Evolutionary conservation across 139 green algal genomes (phyloP), one percentile per base, ranked within the genome.

Genomic region (Chlorella sorokiniana): DNA sequence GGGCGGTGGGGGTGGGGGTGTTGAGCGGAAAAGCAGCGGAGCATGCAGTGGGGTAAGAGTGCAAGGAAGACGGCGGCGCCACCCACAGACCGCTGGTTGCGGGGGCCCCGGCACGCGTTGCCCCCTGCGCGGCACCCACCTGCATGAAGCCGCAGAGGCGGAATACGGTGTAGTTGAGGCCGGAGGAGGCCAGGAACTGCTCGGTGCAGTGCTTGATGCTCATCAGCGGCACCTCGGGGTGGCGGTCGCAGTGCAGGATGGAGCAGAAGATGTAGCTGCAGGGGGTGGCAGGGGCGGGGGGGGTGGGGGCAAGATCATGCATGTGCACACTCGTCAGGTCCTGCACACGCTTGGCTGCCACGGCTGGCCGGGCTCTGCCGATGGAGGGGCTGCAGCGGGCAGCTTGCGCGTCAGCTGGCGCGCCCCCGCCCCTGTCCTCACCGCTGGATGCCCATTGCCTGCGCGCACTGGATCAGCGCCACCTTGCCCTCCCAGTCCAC

Each of bases 401-500:
- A n/a, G n/a, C n/a, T n/a, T n/a, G n/a, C n/a, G n/a, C n/a, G n/a
- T n/a, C n/a, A n/a, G n/a, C n/a, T n/a, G n/a, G n/a, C n/a, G n/a
- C n/a, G n/a, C n/a, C n/a, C n/a, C n/a, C n/a, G 4, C 29, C 33
- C n/a, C 63, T 6, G 10, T 25, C 1, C 76, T 67, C 78, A 83
- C 40, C 94, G 86, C 83, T 97, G 90, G 83, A 99, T 98, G 83
- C 95, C 95, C 97, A 99, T 98, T 2, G 97, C 96, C 91, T 99
- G 91, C 37, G 95, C 95, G 64, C 87, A 92, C 90, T 99, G 96
- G 79, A 99, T 99, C 72, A 99, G 93, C 14, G 94, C 95, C 20
- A 96, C 90, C 92, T 99, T 99, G 81, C 96, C 97, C 72, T 98
- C 93, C 97, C 97, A 99, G 91, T 99, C 97, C 25, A 84, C 65